A percentile compares a stretch with the other conserved stretches of the same genome.
Evolutionary conservation across 192 early-diverging fungal genomes (phyloP).

Genomic region (Linnemannia hyalina): DNA sequence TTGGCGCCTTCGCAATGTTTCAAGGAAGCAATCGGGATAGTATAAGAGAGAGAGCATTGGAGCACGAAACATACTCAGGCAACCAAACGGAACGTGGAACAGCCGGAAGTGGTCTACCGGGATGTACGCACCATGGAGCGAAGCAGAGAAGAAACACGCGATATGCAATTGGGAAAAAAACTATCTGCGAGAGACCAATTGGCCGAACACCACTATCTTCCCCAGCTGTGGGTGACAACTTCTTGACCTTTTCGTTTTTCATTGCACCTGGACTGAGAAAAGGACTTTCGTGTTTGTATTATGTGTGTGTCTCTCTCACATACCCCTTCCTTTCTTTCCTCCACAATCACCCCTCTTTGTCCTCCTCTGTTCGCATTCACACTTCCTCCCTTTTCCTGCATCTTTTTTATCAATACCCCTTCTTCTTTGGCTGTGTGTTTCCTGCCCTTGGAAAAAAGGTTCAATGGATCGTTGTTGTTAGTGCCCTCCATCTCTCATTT

Average conservation of each 20-base stretch:
- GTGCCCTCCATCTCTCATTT: neutral
- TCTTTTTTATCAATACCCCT: neutral
- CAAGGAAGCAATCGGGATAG: slow-evolving; percentile 4
- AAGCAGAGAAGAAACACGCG: neutral
- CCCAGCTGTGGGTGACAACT: no score
- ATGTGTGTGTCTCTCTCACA: neutral
- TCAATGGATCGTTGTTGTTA: neutral
- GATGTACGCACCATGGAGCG: neutral
- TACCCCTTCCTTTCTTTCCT: neutral
- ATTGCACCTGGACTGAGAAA: neutral
- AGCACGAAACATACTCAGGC: neutral
- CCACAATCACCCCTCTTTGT: neutral
- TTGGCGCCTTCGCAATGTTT: neutral
- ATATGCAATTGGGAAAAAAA: neutral
- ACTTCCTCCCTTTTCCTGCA: slow-evolving; percentile 10
- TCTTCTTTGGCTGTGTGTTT: slow-evolving; percentile 1
- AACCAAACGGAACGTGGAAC: neutral
- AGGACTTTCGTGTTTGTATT: neutral
- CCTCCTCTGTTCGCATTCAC: neutral
- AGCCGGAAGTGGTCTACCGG: neutral
- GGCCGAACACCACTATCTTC: no score
- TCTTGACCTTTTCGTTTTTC: no score
- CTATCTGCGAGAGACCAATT: no score
- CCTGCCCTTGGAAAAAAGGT: neutral
- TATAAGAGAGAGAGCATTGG: neutral